Evolutionary conservation across 305 asterid genomes (phyloP).

Genomic region (Ilex paraguariensis): DNA sequence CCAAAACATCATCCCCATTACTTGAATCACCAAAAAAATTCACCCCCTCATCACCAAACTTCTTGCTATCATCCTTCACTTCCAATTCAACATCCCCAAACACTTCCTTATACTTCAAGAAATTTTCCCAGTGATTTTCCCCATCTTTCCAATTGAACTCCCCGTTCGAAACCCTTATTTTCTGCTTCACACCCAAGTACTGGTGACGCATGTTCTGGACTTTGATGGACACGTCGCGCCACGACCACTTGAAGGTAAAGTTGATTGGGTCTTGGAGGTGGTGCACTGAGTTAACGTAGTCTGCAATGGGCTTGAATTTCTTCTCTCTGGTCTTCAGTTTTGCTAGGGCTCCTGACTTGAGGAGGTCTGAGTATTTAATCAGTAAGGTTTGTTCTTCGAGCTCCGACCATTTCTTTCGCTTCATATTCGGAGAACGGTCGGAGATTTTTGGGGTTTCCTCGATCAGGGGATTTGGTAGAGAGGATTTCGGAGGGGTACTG

Average conservation of each 20-base stretch:
- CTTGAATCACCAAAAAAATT: constrained; percentile 16
- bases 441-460: background rate
- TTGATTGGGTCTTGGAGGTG: constrained; percentile 63
- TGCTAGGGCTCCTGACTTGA: constrained; percentile 54
- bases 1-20: constrained; percentile 27
- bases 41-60: constrained; percentile 38
- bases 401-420: constrained; percentile 98
- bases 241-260: constrained; percentile 90
- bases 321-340: constrained; percentile 94
- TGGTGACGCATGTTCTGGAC: constrained; percentile 98
- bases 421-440: constrained; percentile 31
- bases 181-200: constrained; percentile 90
- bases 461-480: background rate
- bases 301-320: constrained; percentile 91
- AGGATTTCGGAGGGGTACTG: background rate
- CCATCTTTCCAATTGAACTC: constrained; percentile 90
- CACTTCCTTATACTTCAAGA: constrained; percentile 72
- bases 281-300: constrained; percentile 75
- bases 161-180: constrained; percentile 52
- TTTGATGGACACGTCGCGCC: constrained; percentile 94
- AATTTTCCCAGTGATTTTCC: constrained; percentile 87
- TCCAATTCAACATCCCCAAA: constrained; percentile 84
- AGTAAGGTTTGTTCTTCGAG: constrained; percentile 71
- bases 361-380: constrained; percentile 63
- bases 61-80: constrained; percentile 12